These are phyloP conservation scores for Penicillium sumatraense DNA, from an alignment of 2,329 filamentous ascomycete genomes.

Conservation along the genomic window DNA sequence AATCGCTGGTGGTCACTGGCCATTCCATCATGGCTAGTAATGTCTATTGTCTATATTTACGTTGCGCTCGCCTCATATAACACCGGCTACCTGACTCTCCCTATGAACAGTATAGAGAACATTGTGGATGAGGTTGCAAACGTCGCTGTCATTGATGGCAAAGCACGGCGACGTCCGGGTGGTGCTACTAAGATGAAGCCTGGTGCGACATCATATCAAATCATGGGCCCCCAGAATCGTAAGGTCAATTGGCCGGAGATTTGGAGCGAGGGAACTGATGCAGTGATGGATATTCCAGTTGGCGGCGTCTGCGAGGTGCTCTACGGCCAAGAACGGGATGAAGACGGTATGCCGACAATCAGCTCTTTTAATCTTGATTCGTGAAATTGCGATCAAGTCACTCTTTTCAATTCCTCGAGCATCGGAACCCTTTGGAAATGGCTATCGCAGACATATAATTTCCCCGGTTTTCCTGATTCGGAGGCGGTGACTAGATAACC, in stretches of 20 bases:
- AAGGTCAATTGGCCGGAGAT: conserved; percentile 74
- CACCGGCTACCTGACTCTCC: conserved; percentile 82
- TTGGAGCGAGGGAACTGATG: conserved; percentile 94
- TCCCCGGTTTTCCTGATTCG: not conserved
- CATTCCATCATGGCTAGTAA: conserved; percentile 86
- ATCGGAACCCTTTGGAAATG: no score
- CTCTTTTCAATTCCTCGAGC: no score
- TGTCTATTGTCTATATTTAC: conserved; percentile 89
- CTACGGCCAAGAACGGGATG: conserved; percentile 68
- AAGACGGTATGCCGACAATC: conserved; percentile 21
- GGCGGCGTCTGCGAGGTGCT: conserved; percentile 94
- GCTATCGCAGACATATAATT: not conserved
- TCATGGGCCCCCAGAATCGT: conserved; percentile 48
- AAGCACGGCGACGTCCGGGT: conserved; percentile 60
- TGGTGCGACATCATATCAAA: conserved; percentile 46
- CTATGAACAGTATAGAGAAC: conserved; percentile 79
- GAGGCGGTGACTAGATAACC: not conserved
- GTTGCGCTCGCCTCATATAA: conserved; percentile 91
- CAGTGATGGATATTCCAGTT: conserved; percentile 94
- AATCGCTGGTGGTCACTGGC: conserved; percentile 98
- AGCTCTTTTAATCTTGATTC: conserved; percentile 9
- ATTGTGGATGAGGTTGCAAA: conserved; percentile 89
- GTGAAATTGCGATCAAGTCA: conserved; percentile 4
- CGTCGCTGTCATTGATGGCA: conserved; percentile 78
- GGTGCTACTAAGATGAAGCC: conserved; percentile 49